phyloP scores from a whole-genome alignment of 2,329 filamentous ascomycete genomes.

The Aspergillus quadrilineatus region DNA sequence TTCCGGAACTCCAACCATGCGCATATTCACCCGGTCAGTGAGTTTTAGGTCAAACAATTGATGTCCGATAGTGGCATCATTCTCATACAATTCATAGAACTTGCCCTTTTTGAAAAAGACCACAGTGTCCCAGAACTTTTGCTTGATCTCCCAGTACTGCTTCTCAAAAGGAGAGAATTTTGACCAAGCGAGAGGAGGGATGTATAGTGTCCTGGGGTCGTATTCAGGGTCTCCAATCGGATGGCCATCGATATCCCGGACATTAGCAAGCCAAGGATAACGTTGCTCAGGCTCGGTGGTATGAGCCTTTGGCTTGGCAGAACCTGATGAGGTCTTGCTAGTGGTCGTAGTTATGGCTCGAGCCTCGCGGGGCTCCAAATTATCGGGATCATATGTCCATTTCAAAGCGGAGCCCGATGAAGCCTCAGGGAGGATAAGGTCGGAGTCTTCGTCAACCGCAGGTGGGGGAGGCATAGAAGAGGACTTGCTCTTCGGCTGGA shows the following conservation, averaged over 20 bases:
- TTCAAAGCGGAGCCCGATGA: slow-evolving; percentile 72
- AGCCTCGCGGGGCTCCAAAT: slow-evolving; percentile 52
- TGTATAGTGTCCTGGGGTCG: slow-evolving; percentile 85
- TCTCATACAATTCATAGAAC: slow-evolving; percentile 97
- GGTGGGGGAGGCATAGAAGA: slow-evolving; percentile 49
- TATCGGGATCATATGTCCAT: slow-evolving; percentile 73
- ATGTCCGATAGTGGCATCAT: slow-evolving; percentile 93
- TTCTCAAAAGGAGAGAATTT: slow-evolving; percentile 94
- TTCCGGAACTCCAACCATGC: slow-evolving; percentile 97
- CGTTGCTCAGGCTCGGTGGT: slow-evolving; percentile 79
- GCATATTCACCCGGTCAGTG: slow-evolving; percentile 98
- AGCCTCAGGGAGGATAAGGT: slow-evolving; percentile 54
- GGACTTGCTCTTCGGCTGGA: slow-evolving; percentile 42
- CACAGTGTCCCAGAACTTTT: slow-evolving; percentile 94
- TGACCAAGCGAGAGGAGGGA: slow-evolving; percentile 75
- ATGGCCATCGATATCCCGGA: slow-evolving; percentile 80
- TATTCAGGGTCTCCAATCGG: slow-evolving; percentile 79
- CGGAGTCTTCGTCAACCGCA: slow-evolving; percentile 52
- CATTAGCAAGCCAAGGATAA: slow-evolving; percentile 85
- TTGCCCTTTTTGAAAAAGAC: slow-evolving; percentile 99
- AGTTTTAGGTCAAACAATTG: slow-evolving; percentile 97
- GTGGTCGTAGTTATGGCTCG: slow-evolving; percentile 38
- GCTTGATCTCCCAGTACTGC: slow-evolving; percentile 99
- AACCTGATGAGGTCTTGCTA: slow-evolving; percentile 36
- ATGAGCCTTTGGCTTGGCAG: slow-evolving; percentile 66